Percentiles rank a stretch among this genome's conserved stretches.
Conservation (phyloP, 2,329 filamentous ascomycete genomes). For the Cladosporium oxysporum region DNA sequence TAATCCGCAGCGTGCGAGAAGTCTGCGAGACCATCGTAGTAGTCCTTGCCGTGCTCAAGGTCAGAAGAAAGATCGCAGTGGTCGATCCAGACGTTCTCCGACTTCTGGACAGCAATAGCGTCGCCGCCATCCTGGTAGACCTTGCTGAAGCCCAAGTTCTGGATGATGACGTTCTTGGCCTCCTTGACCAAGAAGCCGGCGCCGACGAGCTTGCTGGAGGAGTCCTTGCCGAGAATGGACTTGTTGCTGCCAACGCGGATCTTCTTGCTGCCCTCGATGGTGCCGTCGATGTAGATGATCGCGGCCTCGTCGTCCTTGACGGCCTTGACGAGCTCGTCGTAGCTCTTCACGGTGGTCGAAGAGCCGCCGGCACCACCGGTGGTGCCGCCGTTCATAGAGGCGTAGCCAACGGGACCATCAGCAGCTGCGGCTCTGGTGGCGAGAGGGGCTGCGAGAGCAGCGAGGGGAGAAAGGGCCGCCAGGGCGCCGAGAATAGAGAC, state of each 20-base stretch:
- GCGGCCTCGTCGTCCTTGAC: slow-evolving; percentile 36
- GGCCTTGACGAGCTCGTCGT: slow-evolving; percentile 44
- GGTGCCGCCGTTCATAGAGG: slow-evolving; percentile 36
- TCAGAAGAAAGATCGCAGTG: slow-evolving; percentile 66
- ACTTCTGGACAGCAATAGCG: slow-evolving; percentile 52
- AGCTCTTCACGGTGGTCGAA: slow-evolving; percentile 49
- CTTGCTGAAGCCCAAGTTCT: slow-evolving; percentile 57
- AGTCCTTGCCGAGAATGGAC: slow-evolving; percentile 53
- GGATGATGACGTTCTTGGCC: slow-evolving; percentile 57
- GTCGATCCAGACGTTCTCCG: slow-evolving; percentile 63
- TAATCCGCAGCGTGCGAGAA: slow-evolving; percentile 65
- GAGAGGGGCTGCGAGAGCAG: slow-evolving; percentile 27
- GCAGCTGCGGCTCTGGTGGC: slow-evolving; percentile 14
- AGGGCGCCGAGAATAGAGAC: slow-evolving; percentile 26
- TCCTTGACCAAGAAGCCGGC: slow-evolving; percentile 52
- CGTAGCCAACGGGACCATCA: slow-evolving; percentile 1
- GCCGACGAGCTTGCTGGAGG: slow-evolving; percentile 45
- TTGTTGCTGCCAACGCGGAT: slow-evolving; percentile 53
- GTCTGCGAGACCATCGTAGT: slow-evolving; percentile 68
- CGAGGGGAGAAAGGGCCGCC: slow-evolving; percentile 28
- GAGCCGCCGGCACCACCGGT: slow-evolving; percentile 51
- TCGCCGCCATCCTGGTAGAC: slow-evolving; percentile 51
- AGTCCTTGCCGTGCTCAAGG: slow-evolving; percentile 64
- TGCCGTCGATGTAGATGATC: slow-evolving; percentile 51
- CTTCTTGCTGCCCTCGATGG: slow-evolving; percentile 44